Evolutionary conservation across 805 yeast genomes (phyloP).

Genomic region (Candida germanica): DNA sequence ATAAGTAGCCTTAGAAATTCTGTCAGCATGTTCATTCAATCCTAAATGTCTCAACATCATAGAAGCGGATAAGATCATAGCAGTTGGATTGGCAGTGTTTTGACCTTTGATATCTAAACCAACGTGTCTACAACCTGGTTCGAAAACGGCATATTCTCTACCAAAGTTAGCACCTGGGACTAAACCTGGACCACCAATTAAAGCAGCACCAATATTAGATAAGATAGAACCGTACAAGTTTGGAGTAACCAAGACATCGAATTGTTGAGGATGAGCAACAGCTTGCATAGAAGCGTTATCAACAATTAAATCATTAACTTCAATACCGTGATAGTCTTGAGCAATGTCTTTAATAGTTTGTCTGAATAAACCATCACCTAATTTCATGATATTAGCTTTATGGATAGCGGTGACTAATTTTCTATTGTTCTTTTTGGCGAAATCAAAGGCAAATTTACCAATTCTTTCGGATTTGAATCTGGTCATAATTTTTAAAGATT

Average conservation of each 20-base stretch:
- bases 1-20: constrained; percentile 84
- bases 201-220: constrained; percentile 97
- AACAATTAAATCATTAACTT: constrained; percentile 89
- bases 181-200: constrained; percentile 96
- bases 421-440: constrained; percentile 89
- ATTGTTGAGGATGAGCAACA: constrained; percentile 96
- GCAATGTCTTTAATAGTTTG: constrained; percentile 84
- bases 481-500: constrained; percentile 92
- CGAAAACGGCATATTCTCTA: constrained; percentile 95
- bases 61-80: constrained; percentile 87
- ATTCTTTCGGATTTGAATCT: constrained; percentile 93
- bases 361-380: constrained; percentile 97
- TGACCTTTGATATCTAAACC: constrained; percentile 95
- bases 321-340: constrained; percentile 79
- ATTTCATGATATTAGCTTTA: constrained; percentile 98
- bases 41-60: constrained; percentile 96
- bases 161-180: constrained; percentile 99
- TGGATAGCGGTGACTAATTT: constrained; percentile 93
- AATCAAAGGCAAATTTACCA: constrained; percentile 96
- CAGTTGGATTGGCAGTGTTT: constrained; percentile 96
- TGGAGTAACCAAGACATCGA: constrained; percentile 96
- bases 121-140: constrained; percentile 99
- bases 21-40: constrained; percentile 77
- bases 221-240: constrained; percentile 96
- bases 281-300: constrained; percentile 99